Evolutionary conservation across 1,284 basidiomycete genomes (phyloP).

Genomic region (Malassezia equina): DNA sequence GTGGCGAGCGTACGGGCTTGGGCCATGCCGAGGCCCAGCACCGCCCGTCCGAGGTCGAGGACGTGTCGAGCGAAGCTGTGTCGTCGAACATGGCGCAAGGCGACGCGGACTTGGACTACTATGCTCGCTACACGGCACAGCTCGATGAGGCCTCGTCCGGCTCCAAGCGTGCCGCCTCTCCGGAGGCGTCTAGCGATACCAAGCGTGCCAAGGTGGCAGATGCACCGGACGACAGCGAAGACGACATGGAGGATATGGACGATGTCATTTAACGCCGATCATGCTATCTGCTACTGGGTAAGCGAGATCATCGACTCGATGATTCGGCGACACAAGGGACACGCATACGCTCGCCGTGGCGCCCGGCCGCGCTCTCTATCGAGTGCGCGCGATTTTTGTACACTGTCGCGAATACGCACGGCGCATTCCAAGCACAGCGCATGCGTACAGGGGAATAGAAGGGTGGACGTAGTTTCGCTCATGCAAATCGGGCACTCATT

Average conservation of each 20-base stretch:
- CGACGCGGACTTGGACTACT: conserved; percentile 39
- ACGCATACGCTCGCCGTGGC: conserved; percentile 37
- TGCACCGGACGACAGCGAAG: conserved; percentile 20
- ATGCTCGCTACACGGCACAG: conserved; percentile 36
- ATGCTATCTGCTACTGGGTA: background rate
- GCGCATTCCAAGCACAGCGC: conserved; percentile 44
- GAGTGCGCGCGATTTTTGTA: conserved; percentile 27
- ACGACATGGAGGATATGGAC: conserved; percentile 38
- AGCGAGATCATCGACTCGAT: conserved; percentile 11
- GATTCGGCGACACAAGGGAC: conserved; percentile 37
- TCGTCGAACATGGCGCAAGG: conserved; percentile 17
- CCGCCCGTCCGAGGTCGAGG: conserved; percentile 15
- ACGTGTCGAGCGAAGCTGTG: conserved; percentile 19
- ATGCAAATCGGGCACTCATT: conserved; percentile 45
- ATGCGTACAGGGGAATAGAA: conserved; percentile 46
- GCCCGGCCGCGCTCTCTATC: conserved; percentile 37
- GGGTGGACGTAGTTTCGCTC: conserved; percentile 32
- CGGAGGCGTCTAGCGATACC: conserved; percentile 4
- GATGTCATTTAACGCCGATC: conserved; percentile 25
- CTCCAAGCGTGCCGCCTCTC: conserved; percentile 1
- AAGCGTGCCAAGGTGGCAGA: conserved; percentile 2
- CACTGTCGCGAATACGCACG: conserved; percentile 38
- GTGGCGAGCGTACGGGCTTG: conserved; percentile 75
- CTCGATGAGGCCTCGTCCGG: conserved; percentile 17
- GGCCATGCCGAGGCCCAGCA: conserved; percentile 51